phyloP scores from a whole-genome alignment of 805 yeast genomes.

The Schizosaccharomyces osmophilus region DNA sequence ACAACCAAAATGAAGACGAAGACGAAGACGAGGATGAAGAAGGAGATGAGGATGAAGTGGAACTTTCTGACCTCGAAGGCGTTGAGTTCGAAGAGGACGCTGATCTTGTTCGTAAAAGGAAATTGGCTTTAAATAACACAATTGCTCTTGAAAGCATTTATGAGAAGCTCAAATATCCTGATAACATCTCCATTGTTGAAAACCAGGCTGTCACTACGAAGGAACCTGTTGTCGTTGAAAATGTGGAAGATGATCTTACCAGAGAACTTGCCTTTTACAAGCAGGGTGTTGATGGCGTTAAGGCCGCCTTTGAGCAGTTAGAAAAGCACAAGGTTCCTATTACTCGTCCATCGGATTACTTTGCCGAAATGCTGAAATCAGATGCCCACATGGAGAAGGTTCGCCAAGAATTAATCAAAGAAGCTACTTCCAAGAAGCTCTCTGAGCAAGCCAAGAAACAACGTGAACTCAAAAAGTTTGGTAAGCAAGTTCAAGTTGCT shows the following conservation, averaged over 20 bases:
- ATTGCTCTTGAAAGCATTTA: slow-evolving; percentile 30
- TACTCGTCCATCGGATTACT: slow-evolving; percentile 79
- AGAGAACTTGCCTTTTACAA: slow-evolving; percentile 87
- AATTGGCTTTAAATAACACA: slow-evolving; percentile 63
- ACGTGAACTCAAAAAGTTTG: slow-evolving; percentile 84
- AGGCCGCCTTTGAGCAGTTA: slow-evolving; percentile 40
- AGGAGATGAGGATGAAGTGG: slow-evolving; percentile 36
- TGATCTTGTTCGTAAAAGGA: slow-evolving; percentile 78
- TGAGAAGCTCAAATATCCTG: slow-evolving; percentile 23
- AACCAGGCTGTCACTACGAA: slow-evolving; percentile 50
- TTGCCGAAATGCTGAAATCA: slow-evolving; percentile 94
- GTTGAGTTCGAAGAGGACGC: slow-evolving; percentile 80
- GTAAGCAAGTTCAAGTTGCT: slow-evolving; percentile 87
- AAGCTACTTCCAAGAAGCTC: slow-evolving; percentile 50
- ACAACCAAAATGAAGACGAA: slow-evolving; percentile 14
- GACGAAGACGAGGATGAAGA: slow-evolving; percentile 24
- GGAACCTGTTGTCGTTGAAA: slow-evolving; percentile 29
- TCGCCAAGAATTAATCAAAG: slow-evolving; percentile 54
- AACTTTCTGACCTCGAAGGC: slow-evolving; percentile 61
- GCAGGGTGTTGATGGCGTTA: slow-evolving; percentile 72
- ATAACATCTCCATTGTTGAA: slow-evolving; percentile 52
- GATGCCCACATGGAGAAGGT: slow-evolving; percentile 82
- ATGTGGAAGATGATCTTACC: slow-evolving; percentile 80
- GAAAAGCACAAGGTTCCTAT: slow-evolving; percentile 51
- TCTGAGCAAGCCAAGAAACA: slow-evolving; percentile 83